These are phyloP conservation scores for Peronosclerospora sorghi DNA, from an alignment of 352 stramenopile genomes.

Conservation along the genomic window DNA sequence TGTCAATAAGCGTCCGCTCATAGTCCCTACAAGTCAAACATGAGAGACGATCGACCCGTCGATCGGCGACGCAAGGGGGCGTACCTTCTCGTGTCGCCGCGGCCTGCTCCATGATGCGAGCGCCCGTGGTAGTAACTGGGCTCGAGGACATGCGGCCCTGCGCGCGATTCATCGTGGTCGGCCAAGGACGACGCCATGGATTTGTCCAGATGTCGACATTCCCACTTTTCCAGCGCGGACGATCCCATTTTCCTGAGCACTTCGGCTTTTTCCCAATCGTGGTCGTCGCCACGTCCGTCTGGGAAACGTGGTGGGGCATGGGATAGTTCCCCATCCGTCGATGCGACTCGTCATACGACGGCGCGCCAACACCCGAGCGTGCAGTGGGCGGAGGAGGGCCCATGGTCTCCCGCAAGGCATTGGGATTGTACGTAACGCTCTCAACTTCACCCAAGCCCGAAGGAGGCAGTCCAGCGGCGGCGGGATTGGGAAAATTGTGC, in stretches of 20 bases:
- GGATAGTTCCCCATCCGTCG: no score
- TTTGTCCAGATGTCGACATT: conserved; percentile 85
- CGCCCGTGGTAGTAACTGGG: conserved; percentile 64
- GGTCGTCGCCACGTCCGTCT: no score
- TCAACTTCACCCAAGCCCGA: conserved; percentile 30
- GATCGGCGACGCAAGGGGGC: no score
- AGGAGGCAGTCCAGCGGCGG: conserved; percentile 10
- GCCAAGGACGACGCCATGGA: conserved; percentile 82
- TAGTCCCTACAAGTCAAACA: conserved; percentile 74
- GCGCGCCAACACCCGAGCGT: conserved; percentile 10
- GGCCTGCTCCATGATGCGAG: conserved; percentile 47
- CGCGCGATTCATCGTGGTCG: conserved; percentile 75
- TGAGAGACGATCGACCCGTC: no score
- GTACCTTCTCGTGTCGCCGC: conserved; percentile 67
- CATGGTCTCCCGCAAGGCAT: conserved; percentile 23
- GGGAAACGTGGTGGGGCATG: no score
- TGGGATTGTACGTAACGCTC: conserved; percentile 35
- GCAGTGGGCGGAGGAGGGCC: conserved; percentile 12
- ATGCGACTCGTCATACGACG: no score
- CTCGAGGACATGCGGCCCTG: conserved; percentile 50
- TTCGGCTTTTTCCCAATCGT: conserved; percentile 67
- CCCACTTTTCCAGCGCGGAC: conserved; percentile 71
- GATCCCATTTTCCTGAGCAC: conserved; percentile 76
- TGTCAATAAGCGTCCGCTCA: conserved; percentile 78
- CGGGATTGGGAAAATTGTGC: conserved; percentile 59